Evolutionary conservation across 208 protist species (phyloP), one percentile per base, ranked within the genome.

Genomic region (Crithidia expoeki): DNA sequence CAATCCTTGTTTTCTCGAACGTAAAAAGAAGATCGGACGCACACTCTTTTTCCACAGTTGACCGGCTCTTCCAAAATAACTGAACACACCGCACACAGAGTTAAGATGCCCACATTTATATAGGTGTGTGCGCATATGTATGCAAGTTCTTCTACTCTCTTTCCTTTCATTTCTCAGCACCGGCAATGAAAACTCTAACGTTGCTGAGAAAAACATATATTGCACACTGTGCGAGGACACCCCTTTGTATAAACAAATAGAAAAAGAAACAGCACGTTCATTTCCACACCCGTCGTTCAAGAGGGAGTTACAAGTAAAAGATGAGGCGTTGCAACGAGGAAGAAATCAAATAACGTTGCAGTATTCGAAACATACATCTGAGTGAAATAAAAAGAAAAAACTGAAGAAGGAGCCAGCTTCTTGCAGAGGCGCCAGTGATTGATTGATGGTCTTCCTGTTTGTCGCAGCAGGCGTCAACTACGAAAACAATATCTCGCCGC

Each of bases 401-500:
- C 38, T 19, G 32, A 75, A 12, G 67, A 38, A 65, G 72, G n/a
- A n/a, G n/a, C n/a, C n/a, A n/a, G n/a, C n/a, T n/a, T n/a, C n/a
- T n/a, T n/a, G n/a, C n/a, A n/a, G n/a, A n/a, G 36, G 36, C 36
- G 36, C 6, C 59, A 66, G 52, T 25, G 25, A 10, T 64, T 62
- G 27, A 28, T n/a, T n/a, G n/a, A n/a, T n/a, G n/a, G n/a, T 52
- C 7, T 25, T 52, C 27, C 23, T 19, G 40, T 40, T 19, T 19
- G 19, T 33, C 27, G 6, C 30, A 11, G 16, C 38, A 40, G 36
- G 36, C 5, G 36, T 47, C 16, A 19, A 17, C 16, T 51, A 68
- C 25, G 67, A 68, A 38, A 68, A 72, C 59, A 79, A 66, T 12
- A 67, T 68, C 23, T 68, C 67, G 4, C 57, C 76, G 28, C 65